phyloP scores from a whole-genome alignment of 148 eudicot species.

The Camellia japonica region DNA sequence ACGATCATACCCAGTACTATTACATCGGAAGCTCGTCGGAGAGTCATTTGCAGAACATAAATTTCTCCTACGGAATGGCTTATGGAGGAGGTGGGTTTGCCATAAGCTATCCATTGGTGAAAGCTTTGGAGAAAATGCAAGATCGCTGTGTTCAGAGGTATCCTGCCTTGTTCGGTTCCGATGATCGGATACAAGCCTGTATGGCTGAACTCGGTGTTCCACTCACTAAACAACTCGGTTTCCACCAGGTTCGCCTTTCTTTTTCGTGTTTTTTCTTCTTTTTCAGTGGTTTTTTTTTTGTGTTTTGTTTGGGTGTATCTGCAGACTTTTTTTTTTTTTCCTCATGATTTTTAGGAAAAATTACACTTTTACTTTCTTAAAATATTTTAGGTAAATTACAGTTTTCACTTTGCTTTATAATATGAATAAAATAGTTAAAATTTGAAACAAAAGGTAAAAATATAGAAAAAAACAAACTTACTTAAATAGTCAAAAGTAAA shows the following conservation, averaged over 20 bases:
- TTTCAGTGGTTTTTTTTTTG: too few species aligned
- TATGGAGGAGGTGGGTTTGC: constrained; percentile 79
- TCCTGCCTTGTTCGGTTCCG: constrained; percentile 59
- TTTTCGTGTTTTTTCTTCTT: too few species aligned
- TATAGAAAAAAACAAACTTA: too few species aligned
- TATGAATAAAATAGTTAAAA: too few species aligned
- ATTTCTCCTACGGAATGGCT: constrained; percentile 63
- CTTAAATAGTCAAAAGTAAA: too few species aligned
- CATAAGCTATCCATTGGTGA: constrained; percentile 53
- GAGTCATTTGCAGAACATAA: constrained; percentile 58
- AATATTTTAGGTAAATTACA: too few species aligned
- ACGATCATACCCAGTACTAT: constrained; percentile 47
- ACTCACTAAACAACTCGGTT: constrained; percentile 60
- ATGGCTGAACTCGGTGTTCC: constrained; percentile 78
- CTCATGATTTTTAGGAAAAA: too few species aligned
- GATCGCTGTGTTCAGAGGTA: constrained; percentile 62
- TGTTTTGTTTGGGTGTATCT: too few species aligned
- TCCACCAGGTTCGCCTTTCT: constrained; percentile 48
- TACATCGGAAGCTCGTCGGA: constrained; percentile 65
- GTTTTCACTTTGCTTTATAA: too few species aligned
- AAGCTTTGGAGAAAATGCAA: constrained; percentile 55
- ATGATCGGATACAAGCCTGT: constrained; percentile 72
- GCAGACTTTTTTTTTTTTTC: too few species aligned
- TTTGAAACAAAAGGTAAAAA: too few species aligned
- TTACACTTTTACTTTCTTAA: too few species aligned